These are phyloP conservation scores for Glycyrrhiza uralensis DNA, from an alignment of 306 rosid genomes.

Conservation along the genomic window DNA sequence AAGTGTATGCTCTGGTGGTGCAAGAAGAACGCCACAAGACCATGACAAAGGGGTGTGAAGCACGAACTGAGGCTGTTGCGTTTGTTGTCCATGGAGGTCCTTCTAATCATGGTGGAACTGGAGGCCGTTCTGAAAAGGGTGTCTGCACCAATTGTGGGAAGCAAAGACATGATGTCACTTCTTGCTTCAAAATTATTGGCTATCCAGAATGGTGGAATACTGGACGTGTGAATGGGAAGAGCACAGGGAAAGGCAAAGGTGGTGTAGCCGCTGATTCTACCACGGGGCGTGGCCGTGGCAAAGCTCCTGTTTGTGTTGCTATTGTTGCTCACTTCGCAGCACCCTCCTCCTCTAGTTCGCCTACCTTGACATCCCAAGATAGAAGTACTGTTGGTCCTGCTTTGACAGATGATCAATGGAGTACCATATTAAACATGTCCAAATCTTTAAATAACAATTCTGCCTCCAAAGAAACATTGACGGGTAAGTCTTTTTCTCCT, in stretches of 20 bases:
- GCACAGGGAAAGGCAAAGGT: background rate
- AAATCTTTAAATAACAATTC: background rate
- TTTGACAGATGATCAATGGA: background rate
- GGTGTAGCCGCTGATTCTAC: background rate
- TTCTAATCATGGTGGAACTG: background rate
- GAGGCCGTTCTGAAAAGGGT: background rate
- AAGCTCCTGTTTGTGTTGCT: background rate
- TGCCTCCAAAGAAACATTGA: background rate
- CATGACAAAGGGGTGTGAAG: conserved; percentile 46
- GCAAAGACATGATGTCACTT: background rate
- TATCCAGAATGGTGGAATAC: background rate
- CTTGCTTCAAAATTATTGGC: background rate
- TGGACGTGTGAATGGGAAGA: background rate
- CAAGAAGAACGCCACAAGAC: conserved; percentile 55
- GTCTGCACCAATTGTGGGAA: background rate
- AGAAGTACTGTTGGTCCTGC: background rate
- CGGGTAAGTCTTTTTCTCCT: background rate
- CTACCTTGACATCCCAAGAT: background rate
- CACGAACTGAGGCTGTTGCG: background rate
- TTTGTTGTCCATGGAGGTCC: background rate
- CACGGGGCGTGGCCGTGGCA: background rate
- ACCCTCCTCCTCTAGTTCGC: background rate
- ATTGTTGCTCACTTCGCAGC: background rate
- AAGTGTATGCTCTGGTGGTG: background rate
- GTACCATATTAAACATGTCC: background rate